Evolutionary conservation across 75 land plant genomes (phyloP).

Genomic region (Chamaecyparis obtusa): DNA sequence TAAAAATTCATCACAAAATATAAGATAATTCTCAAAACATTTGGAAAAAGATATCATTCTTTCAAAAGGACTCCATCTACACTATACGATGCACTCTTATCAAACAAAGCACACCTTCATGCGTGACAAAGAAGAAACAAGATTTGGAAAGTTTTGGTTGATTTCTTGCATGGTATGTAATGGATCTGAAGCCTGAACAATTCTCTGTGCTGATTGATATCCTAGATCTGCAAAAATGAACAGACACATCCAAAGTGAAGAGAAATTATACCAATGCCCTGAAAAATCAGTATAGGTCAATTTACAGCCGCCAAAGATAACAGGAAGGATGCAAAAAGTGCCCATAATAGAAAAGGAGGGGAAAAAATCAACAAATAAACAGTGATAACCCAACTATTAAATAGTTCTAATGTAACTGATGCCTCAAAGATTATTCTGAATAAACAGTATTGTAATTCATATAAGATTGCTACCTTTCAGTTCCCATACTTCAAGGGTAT

Average conservation of each 20-base stretch:
- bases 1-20: not conserved
- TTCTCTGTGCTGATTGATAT: constrained; percentile 91
- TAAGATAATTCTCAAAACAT: constrained; percentile 1
- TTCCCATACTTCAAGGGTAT: constrained; percentile 92
- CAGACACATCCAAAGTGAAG: not conserved
- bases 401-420: constrained; percentile 31
- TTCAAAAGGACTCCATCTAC: not conserved
- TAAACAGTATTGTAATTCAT: not conserved
- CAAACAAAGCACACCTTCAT: constrained; percentile 56
- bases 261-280: not conserved
- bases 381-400: constrained; percentile 34
- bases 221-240: constrained; percentile 68
- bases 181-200: constrained; percentile 86
- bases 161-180: constrained; percentile 91
- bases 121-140: constrained; percentile 94
- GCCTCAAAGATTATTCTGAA: constrained; percentile 38
- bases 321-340: not conserved
- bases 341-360: constrained; percentile 27
- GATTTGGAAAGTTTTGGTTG: constrained; percentile 89
- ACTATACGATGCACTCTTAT: not conserved
- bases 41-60: not conserved
- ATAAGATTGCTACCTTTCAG: constrained; percentile 53
- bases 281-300: constrained; percentile 15
- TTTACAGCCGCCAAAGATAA: constrained; percentile 12
- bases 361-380: constrained; percentile 27